phyloP scores from a whole-genome alignment of 495 filamentous ascomycete species.

The Aspergillus steynii region DNA sequence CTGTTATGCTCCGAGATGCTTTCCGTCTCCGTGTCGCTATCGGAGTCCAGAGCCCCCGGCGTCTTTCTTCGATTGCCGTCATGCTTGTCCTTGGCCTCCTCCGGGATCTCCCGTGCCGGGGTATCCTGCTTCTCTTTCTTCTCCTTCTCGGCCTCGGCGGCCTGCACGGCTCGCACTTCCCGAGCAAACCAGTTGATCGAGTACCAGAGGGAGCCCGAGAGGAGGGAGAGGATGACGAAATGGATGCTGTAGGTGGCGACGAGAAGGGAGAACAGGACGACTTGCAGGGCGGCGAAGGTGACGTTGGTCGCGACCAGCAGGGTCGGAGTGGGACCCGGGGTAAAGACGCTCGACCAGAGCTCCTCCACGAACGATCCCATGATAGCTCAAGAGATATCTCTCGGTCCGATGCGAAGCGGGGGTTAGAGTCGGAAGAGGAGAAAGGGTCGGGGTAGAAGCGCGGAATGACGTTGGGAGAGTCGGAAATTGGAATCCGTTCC shows the following conservation, averaged over 20 bases:
- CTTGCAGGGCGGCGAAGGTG: conserved; percentile 81
- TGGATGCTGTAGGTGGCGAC: conserved; percentile 83
- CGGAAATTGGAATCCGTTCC: conserved; percentile 21
- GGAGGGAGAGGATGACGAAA: conserved; percentile 74
- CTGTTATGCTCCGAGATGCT: conserved; percentile 22
- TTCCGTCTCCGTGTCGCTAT: conserved; percentile 56
- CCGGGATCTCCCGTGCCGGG: conserved; percentile 28
- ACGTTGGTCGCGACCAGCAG: conserved; percentile 89
- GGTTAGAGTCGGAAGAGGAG: neutral
- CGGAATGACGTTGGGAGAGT: conserved; percentile 13
- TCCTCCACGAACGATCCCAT: conserved; percentile 83
- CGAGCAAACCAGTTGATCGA: conserved; percentile 94
- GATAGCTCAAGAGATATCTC: neutral
- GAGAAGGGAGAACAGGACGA: conserved; percentile 73
- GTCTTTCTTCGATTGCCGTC: conserved; percentile 34
- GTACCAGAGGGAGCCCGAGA: conserved; percentile 84
- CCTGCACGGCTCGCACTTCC: conserved; percentile 67
- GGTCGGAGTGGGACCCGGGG: conserved; percentile 81
- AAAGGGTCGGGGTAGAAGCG: neutral
- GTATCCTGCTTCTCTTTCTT: conserved; percentile 19
- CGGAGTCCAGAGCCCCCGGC: conserved; percentile 28
- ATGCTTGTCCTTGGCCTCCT: conserved; percentile 24
- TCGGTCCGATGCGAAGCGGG: conserved; percentile 3
- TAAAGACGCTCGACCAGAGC: conserved; percentile 91
- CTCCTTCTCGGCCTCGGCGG: conserved; percentile 50